A percentile compares a stretch with the other conserved stretches of the same genome.
Conservation (phyloP, 352 stramenopile genomes). For the Thalassiosira pacifica region DNA sequence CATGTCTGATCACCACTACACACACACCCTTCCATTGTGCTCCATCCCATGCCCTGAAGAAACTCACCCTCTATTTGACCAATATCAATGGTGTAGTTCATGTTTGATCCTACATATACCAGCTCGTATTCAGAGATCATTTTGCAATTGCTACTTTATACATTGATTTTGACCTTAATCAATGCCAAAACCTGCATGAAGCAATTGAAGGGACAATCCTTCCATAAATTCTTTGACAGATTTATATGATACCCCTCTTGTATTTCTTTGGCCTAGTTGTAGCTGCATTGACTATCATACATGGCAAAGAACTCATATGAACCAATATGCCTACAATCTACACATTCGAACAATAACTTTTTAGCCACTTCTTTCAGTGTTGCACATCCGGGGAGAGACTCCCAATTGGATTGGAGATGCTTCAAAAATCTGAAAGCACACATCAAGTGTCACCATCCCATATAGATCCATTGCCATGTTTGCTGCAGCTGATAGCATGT, state of each 20-base stretch:
- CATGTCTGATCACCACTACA: constrained; percentile 94
- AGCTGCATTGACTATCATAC: constrained; percentile 91
- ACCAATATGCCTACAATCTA: constrained; percentile 95
- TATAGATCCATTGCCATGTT: constrained; percentile 97
- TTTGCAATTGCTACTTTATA: constrained; percentile 93
- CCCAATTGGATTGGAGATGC: constrained; percentile 89
- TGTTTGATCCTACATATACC: constrained; percentile 91
- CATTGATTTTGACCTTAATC: constrained; percentile 94
- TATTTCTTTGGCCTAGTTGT: constrained; percentile 91
- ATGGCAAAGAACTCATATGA: constrained; percentile 96
- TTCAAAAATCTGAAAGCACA: constrained; percentile 95
- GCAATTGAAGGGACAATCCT: constrained; percentile 93
- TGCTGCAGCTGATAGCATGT: constrained; percentile 93
- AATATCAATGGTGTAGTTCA: constrained; percentile 97
- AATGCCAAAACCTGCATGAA: constrained; percentile 95
- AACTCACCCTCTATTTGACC: constrained; percentile 98
- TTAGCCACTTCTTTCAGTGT: constrained; percentile 90
- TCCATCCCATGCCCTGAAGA: constrained; percentile 95
- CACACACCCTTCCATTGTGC: constrained; percentile 94
- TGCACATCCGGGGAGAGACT: constrained; percentile 86
- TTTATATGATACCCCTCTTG: constrained; percentile 68
- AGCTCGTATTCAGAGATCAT: constrained; percentile 76
- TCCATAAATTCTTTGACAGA: constrained; percentile 90
- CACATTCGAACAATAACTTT: constrained; percentile 91
- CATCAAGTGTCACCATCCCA: constrained; percentile 96